These are phyloP conservation scores for Pythium scleroteichum DNA, from an alignment of 352 stramenopile species.

Conservation along the genomic window DNA sequence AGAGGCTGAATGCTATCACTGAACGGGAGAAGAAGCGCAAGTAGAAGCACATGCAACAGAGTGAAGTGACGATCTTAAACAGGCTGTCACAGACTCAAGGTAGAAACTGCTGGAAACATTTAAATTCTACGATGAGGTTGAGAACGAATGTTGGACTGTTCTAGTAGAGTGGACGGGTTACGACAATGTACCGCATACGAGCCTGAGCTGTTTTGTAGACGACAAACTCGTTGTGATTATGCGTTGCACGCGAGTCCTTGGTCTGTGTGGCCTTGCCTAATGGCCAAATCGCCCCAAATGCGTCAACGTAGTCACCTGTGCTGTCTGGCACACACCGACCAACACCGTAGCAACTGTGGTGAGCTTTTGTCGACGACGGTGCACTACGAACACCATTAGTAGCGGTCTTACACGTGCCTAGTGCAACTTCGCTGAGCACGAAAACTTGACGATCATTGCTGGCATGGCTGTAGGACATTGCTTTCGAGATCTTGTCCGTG, in stretches of 20 bases:
- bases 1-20: conserved; percentile 94
- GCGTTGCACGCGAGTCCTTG: conserved; percentile 46
- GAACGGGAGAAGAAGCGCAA: conserved; percentile 58
- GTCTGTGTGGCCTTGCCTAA: conserved; percentile 58
- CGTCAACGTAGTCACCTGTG: conserved; percentile 52
- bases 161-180: conserved; percentile 19
- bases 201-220: conserved; percentile 82
- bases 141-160: not conserved
- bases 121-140: conserved; percentile 6
- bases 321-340: conserved; percentile 59
- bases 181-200: conserved; percentile 82
- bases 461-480: conserved; percentile 65
- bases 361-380: conserved; percentile 22
- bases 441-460: conserved; percentile 56
- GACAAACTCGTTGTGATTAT: conserved; percentile 85
- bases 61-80: not conserved
- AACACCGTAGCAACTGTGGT: conserved; percentile 68
- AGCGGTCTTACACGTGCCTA: conserved; percentile 63
- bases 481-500: conserved; percentile 83
- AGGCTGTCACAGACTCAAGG: not conserved
- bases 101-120: not conserved
- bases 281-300: conserved; percentile 62
- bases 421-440: conserved; percentile 63
- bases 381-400: not conserved
- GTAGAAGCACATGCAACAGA: conserved; percentile 19